These are phyloP conservation scores for Trichophyton benhamiae DNA, from an alignment of 2,329 filamentous ascomycete species.

Conservation along the genomic window DNA sequence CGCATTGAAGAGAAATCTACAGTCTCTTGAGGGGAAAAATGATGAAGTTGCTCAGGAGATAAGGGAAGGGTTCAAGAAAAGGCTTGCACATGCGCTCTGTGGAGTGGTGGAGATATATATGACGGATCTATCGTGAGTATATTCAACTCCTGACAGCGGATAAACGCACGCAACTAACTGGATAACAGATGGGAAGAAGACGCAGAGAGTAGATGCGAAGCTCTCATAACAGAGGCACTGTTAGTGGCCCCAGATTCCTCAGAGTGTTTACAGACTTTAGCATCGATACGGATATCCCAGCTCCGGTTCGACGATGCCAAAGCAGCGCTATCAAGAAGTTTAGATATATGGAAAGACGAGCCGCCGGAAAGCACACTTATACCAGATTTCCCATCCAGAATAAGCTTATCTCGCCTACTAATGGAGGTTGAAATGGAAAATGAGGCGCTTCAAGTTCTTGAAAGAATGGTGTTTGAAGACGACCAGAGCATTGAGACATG, in stretches of 20 bases:
- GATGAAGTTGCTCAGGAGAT: slow-evolving; percentile 27
- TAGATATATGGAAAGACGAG: slow-evolving; percentile 72
- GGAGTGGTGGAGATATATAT: slow-evolving; percentile 95
- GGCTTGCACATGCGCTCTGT: slow-evolving; percentile 83
- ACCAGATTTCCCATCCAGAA: slow-evolving; percentile 74
- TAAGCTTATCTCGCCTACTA: slow-evolving; percentile 70
- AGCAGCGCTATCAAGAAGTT: slow-evolving; percentile 63
- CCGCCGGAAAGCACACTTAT: slow-evolving; percentile 57
- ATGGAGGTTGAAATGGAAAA: slow-evolving; percentile 84
- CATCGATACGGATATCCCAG: slow-evolving; percentile 88
- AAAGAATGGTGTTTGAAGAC: slow-evolving; percentile 73
- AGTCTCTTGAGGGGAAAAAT: slow-evolving; percentile 44
- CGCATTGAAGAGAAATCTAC: slow-evolving; percentile 60
- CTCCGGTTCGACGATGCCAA: slow-evolving; percentile 63
- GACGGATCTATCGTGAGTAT: slow-evolving; percentile 73
- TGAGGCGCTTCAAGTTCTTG: slow-evolving; percentile 72
- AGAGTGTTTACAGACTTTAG: slow-evolving; percentile 90
- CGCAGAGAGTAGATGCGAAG: slow-evolving; percentile 77
- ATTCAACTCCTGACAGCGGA: slow-evolving; percentile 8
- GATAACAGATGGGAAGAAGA: slow-evolving; percentile 59
- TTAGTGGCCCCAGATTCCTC: slow-evolving; percentile 67
- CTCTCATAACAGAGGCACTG: slow-evolving; percentile 79
- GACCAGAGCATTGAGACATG: slow-evolving; percentile 90
- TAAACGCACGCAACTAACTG: not conserved
- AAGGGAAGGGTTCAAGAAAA: slow-evolving; percentile 60